Evolutionary conservation across 1,139 yeast genomes (phyloP), one percentile per base, ranked within the genome.

Genomic region (Yamadazyma dendronema): DNA sequence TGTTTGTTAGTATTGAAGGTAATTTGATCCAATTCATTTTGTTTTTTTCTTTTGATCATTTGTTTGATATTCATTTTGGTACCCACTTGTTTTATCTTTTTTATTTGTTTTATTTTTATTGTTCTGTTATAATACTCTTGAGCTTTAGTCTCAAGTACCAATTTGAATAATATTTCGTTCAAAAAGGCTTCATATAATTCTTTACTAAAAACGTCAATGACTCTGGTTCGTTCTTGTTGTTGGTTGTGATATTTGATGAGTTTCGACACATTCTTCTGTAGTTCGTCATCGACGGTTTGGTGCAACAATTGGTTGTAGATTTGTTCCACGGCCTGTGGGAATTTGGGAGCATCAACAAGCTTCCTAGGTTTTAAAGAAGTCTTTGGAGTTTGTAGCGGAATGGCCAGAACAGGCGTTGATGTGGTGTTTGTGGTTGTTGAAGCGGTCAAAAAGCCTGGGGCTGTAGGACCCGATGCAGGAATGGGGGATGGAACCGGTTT

Each of bases 131-230:
- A 55, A 31, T 59, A 49, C 2, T 46, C 27, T 13, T 60, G 68
- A 0, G 86, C 81, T 29, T 61, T 53, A 0, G 68, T 50, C 27
- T 75, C 72, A 30, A 74, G 50, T 0, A 66, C 52, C 2, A 65
- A 55, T 25, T 74, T 57, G 44, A 68, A 75, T 0, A 76, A 52
- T 27, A 72, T 59, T 46, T 84, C 90, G 28, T 74, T 67, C 33
- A 85, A 48, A 49, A 85, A 81, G 1, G 88, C 85, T 10, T 59
- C 54, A 43, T 67, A 83, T 1, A 84, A 55, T 29, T 79, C 82
- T 2, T 55, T 52, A 1, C 81, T 52, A 12, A 81, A 58, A 0
- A 61, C 44, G 0, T 65, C 53, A 2, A 81, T 55, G 0, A 72
- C 44, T 4, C 47, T 37, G 2, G 45, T 42, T 31, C 72, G 63